Evolutionary conservation across 2,329 filamentous ascomycete species (phyloP), one percentile per base, ranked within the genome.

Genomic region (Westerdykella aurantiaca): DNA sequence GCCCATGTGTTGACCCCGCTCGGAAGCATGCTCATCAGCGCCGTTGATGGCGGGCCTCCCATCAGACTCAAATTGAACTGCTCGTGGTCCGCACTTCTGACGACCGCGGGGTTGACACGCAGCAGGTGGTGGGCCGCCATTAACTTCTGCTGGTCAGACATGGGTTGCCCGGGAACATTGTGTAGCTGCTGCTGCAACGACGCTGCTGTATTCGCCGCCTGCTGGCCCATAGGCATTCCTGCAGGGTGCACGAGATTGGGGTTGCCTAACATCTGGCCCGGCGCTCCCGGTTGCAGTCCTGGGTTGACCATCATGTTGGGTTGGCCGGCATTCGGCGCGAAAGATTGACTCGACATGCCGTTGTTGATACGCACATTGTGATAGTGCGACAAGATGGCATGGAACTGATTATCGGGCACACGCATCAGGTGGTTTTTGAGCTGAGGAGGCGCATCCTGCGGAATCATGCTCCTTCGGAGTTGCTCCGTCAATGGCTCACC

Each of bases 1-100:
- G 72, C 72, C 79, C 79, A 82, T 2, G 71, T 74, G 51, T 71
- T 75, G 18, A 81, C 66, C 11, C 73, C 61, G 22, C 71, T 72
- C 5, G 78, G 77, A 9, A 78, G 38, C 34, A 43, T 57, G 38
- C 59, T 51, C 40, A 50, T 54, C 12, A 59, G 25, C 7, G 7
- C 11, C 25, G 25, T 29, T 12, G 25, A 29, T 25, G 23, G 5
- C 25, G 4, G 25, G 25, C 25, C 25, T 29, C 9, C 25, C 25
- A 29, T 29, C 25, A 29, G 58, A 21, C 61, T 29, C 25, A 29
- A 58, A 21, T 61, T 63, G 31, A 63, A 67, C 0, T 55, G 56
- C n/a, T 49, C 57, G 6, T 48, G 40, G 37, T 68, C 65, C 2
- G 63, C 66, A 21, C 50, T 49, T 13, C 53, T 46, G 14, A 67